phyloP scores from a whole-genome alignment of 805 yeast species.

The Sugiyamaella qingdaonensis region DNA sequence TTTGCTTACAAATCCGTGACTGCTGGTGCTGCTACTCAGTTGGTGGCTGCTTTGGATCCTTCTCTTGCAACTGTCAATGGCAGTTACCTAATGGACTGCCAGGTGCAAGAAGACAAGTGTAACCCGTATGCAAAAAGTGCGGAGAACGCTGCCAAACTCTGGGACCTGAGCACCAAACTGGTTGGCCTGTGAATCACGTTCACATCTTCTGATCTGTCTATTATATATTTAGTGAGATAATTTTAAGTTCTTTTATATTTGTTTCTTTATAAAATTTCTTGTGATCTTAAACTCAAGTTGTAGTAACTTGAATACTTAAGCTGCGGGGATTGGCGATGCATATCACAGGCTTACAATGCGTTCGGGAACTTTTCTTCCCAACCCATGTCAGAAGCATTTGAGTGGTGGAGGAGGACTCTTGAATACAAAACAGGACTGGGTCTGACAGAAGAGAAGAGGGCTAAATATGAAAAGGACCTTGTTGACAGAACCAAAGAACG shows the following conservation, averaged over 20 bases:
- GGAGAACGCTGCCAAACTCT: conserved; percentile 7
- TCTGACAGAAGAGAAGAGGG: conserved; percentile 46
- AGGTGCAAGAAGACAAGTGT: conserved; percentile 5
- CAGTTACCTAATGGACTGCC: conserved; percentile 9
- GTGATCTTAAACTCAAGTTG: no score
- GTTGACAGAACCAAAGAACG: conserved; percentile 41
- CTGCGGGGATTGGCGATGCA: no score
- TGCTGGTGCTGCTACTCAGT: conserved; percentile 8
- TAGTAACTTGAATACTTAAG: no score
- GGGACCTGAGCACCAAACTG: conserved; percentile 10
- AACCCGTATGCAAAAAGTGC: conserved; percentile 4
- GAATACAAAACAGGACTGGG: conserved; percentile 71
- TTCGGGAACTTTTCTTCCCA: background rate
- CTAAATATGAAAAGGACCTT: conserved; percentile 54
- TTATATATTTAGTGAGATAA: no score
- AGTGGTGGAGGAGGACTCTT: conserved; percentile 77
- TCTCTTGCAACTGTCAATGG: conserved; percentile 1
- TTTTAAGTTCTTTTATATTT: no score
- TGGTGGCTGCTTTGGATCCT: conserved; percentile 12
- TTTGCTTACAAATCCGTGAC: conserved; percentile 1
- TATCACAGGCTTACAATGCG: background rate
- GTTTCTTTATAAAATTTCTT: no score
- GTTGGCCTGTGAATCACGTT: conserved; percentile 1
- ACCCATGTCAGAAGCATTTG: conserved; percentile 44
- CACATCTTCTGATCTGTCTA: no score